Base-by-base conservation (phyloP, 1,284 basidiomycete genomes). In the Porogramme epimiltina region DNA sequence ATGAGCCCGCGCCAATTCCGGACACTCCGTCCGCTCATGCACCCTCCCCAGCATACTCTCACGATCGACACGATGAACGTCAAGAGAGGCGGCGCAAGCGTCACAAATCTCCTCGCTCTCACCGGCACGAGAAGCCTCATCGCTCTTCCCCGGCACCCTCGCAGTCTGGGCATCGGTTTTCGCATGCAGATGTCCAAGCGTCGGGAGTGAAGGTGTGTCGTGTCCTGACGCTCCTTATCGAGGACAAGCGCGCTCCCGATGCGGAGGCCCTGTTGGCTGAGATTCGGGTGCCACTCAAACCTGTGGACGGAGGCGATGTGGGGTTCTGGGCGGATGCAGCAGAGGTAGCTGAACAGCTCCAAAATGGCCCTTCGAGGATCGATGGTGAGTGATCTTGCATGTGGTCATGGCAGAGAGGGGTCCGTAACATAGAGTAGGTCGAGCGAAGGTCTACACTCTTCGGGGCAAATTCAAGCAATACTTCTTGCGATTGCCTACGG, bases 241-340 rank as follows among this genome's bases (percentile, higher is more conserved):
- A 81, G 51, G 88, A 90, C 58, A 59, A 73, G 48, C 77, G 86
- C 24, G 76, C 71, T 54, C 77, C 74, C 3, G 67, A 69, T 1
- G 67, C 69, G 31, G 87, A 87, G 62, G 68, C 72, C 49, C 78
- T 82, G 57, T 73, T 90, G 13, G 83, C 82, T 0, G 88, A 91
- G 64, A 77, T 90, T 19, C 77, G 70, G 24, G 76, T 89, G 19
- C 78, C 77, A 10, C 66, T 90, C 28, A 76, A 66, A 56, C 61
- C 64, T 8, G 70, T 73, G 8, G 74, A 79, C 34, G 67, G 75
- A 43, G 66, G 71, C 9, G 73, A 74, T 26, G 80, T 78, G 55
- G 82, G 82, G 3, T 86, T 77, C 61, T 89, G 87, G 85, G 85
- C 81, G 10, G 80, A 87, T 63, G 84, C 86, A 1, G 73, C 77